A percentile compares a stretch with the other conserved stretches of the same genome.
phyloP scores from a whole-genome alignment of 129 eudicot genomes.

The Helichrysum umbraculigerum region DNA sequence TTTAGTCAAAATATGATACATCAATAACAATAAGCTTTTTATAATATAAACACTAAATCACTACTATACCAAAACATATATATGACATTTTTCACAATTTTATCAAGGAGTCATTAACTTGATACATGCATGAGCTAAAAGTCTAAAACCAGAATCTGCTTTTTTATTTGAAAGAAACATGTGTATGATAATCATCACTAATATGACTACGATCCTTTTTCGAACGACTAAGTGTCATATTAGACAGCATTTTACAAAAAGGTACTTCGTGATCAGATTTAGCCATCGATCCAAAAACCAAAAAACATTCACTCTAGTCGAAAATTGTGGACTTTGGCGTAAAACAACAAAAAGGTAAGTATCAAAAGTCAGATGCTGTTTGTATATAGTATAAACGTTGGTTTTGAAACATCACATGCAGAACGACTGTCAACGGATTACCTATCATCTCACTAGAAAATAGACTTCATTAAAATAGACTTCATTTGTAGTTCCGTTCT shows the following conservation, averaged over 20 bases:
- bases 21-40: not conserved
- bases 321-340: not conserved
- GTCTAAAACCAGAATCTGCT: not conserved
- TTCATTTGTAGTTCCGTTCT: not conserved
- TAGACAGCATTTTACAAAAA: not conserved
- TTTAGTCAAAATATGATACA: not conserved
- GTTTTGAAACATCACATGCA: not conserved
- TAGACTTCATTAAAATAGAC: not conserved
- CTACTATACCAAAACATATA: not conserved
- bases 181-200: slow-evolving; percentile 6
- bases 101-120: not conserved
- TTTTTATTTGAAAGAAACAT: not conserved
- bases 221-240: not conserved
- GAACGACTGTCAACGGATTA: not conserved
- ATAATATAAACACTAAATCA: not conserved
- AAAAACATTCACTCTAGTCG: not conserved
- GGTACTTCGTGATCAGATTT: not conserved
- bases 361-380: not conserved
- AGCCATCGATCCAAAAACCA: not conserved
- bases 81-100: not conserved
- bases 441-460: not conserved
- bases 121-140: not conserved
- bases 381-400: not conserved
- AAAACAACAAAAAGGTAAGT: not conserved
- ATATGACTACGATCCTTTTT: not conserved